Evolutionary conservation across 2,329 filamentous ascomycete genomes (phyloP), one percentile per base, ranked within the genome.

Genomic region (Diaporthe caulivora): DNA sequence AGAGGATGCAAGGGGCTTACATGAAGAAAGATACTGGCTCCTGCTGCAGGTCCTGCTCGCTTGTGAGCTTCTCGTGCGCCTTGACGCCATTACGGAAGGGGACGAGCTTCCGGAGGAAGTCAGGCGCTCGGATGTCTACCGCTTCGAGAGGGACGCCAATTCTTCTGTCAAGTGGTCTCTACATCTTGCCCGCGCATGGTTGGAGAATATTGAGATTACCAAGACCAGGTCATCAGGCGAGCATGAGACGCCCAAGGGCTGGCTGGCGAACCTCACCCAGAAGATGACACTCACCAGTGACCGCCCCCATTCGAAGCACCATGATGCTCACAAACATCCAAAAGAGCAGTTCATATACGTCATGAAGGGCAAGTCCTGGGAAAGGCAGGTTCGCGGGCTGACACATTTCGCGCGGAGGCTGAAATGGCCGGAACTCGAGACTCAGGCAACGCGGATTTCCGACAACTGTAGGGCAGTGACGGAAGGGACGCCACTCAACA

Each of bases 131-230:
- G 89, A 92, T 74, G 85, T 92, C 3, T 86, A 88, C 60, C 86
- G 86, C 57, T 92, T 93, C 73, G 90, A 92, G 77, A 88, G 89
- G 76, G 87, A 89, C 54, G 90, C 90, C 34, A 92, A 88, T 31
- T 80, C 84, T 17, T 88, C 89, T n/a, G 90, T 93, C 26, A 91
- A 89, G 77, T 93, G 91, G 91, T 92, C 91, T 5, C 82, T 93
- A 51, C 84, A 92, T 53, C 84, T 93, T 42, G 91, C 91, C 21
- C 86, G 90, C 34, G 86, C 87, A 55, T 93, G 91, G 91, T 85
- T 93, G n/a, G 89, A 92, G 75, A 93, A 93, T 74, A 91, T 93
- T 40, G 86, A 87, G 11, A 84, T 93, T 31, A 85, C 87, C 68
- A 88, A 85, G 76, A 81, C 84, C 34, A 82, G 85, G 64, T 77